Evolutionary conservation across 148 eudicot species (phyloP).

Genomic region (Rhododendron griersonianum): DNA sequence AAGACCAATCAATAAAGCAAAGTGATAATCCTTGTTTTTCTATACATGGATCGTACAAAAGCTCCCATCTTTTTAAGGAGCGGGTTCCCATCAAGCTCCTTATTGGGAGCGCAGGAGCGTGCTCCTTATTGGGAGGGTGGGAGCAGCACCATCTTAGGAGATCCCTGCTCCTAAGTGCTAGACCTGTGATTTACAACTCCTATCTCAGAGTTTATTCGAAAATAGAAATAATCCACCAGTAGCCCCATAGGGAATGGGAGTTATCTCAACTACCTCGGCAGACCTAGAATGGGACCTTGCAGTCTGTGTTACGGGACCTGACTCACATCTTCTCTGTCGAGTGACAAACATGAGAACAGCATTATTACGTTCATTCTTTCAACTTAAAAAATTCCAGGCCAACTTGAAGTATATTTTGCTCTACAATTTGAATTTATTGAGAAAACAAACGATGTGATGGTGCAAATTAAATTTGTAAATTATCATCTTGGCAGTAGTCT

Average conservation of each 20-base stretch:
- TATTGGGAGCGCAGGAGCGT: too few relatives aligned
- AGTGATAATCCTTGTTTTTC: too few relatives aligned
- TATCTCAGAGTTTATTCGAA: neutral
- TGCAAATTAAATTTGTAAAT: neutral
- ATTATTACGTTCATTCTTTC: neutral
- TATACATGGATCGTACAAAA: too few relatives aligned
- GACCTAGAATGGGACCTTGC: neutral
- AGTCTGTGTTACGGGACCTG: neutral
- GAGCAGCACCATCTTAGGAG: too few relatives aligned
- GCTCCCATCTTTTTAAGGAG: too few relatives aligned
- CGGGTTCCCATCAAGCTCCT: too few relatives aligned
- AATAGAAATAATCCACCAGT: neutral
- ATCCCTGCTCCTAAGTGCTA: too few relatives aligned
- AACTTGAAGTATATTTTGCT: neutral
- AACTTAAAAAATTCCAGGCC: neutral
- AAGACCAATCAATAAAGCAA: too few relatives aligned
- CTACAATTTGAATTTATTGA: neutral
- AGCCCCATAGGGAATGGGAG: neutral
- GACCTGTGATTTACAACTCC: neutral
- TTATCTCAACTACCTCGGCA: too few relatives aligned
- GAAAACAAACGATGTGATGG: neutral
- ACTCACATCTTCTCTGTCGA: neutral
- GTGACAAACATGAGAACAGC: neutral
- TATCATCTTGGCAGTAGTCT: neutral
- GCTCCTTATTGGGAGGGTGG: too few relatives aligned